Base-by-base conservation (phyloP, 2,329 filamentous ascomycete species). In the Elsinoe perseae region DNA sequence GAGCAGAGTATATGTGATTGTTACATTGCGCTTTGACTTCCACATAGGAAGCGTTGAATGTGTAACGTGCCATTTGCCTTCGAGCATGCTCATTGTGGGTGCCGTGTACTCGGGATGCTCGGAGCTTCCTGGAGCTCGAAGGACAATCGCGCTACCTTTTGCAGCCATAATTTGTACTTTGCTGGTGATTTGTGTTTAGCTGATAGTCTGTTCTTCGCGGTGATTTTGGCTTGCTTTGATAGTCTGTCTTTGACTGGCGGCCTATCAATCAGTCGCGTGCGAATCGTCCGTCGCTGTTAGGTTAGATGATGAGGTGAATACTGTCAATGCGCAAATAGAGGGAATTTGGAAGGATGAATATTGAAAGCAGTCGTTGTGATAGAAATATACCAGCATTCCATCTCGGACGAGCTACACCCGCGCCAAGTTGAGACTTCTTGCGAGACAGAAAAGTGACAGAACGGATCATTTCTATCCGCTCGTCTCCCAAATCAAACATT, bases 21-120 rank as follows among this genome's bases (percentile, higher is more conserved):
- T 79, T 12, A 95, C 87, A 71, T 93, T 93, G 68, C 83, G 84
- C 54, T 86, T 84, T 46, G 80, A 79, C 63, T 83, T 83, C 89
- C 89, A 95, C 86, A 93, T 90, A 60, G 80, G 73, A 9, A 90
- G 80, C 4, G 85, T 88, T 3, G 83, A 87, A 72, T 89, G 85
- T 9, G 85, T 87, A 57, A 90, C 85, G 63, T 80, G 73, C 86
- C 86, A 90, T 58, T 81, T 86, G 59, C 83, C 76, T 54, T 76
- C 71, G 44, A 89, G 79, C 77, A 80, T 87, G 57, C 77, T 70
- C 23, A 82, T 69, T 2, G 79, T 66, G 3, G 83, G 82, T 1
- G 74, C 61, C 12, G 69, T 59, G 67, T 73, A 73, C 25, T 58
- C 60, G 6, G 48, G 67, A 18, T 63, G 58, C 14, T 50, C 23